These are phyloP conservation scores for Blastobotrys mokoenaii DNA, from an alignment of 805 yeast species.

Conservation along the genomic window DNA sequence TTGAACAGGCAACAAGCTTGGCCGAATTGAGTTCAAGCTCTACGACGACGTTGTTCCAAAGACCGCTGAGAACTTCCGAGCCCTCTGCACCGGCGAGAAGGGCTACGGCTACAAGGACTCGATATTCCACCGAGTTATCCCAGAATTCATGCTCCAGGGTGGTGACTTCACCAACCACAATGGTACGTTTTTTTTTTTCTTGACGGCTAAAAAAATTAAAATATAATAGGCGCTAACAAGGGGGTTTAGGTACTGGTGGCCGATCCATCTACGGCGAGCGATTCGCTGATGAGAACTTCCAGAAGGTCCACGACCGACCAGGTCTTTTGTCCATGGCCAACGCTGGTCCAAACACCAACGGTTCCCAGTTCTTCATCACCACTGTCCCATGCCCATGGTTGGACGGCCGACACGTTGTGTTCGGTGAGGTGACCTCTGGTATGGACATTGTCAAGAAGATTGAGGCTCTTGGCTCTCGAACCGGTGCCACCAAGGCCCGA, in stretches of 20 bases:
- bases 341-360: slow-evolving; percentile 97
- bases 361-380: slow-evolving; percentile 94
- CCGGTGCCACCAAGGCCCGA: slow-evolving; percentile 59
- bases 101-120: slow-evolving; percentile 85
- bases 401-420: slow-evolving; percentile 91
- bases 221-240: too few species aligned
- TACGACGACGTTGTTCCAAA: slow-evolving; percentile 89
- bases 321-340: slow-evolving; percentile 92
- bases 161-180: slow-evolving; percentile 81
- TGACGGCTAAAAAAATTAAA: too few species aligned
- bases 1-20: slow-evolving; percentile 48
- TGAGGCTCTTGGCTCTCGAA: slow-evolving; percentile 62
- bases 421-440: slow-evolving; percentile 87
- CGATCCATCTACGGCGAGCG: slow-evolving; percentile 67
- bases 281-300: slow-evolving; percentile 72
- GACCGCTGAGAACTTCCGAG: slow-evolving; percentile 95
- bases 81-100: slow-evolving; percentile 88
- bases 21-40: slow-evolving; percentile 79
- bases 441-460: slow-evolving; percentile 76
- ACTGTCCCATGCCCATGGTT: slow-evolving; percentile 83
- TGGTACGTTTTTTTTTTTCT: slow-evolving; percentile 44
- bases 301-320: slow-evolving; percentile 67
- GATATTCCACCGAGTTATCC: slow-evolving; percentile 94
- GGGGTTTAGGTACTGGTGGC: slow-evolving; percentile 61
- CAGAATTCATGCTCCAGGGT: slow-evolving; percentile 95